Conservation (phyloP, 495 filamentous ascomycete species). For the Hypomontagnella monticulosa region DNA sequence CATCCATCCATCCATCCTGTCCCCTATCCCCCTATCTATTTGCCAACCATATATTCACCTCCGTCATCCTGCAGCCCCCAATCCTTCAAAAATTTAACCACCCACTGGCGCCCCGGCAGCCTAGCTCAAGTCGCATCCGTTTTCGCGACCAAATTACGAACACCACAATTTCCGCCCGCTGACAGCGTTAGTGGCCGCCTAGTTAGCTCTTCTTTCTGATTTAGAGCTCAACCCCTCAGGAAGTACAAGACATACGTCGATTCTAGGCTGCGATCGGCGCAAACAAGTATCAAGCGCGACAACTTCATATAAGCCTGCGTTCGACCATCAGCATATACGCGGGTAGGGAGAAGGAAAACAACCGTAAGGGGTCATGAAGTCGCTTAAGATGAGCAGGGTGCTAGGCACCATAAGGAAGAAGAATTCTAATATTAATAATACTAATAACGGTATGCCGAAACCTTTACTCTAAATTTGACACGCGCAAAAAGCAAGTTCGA, state of each 20-base stretch:
- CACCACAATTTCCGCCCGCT: not conserved
- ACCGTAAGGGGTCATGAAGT: slow-evolving; percentile 52
- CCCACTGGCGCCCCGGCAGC: not conserved
- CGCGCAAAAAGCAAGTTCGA: not conserved
- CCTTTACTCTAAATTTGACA: slow-evolving; percentile 2
- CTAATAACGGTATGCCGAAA: slow-evolving; percentile 46
- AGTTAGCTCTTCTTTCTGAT: not conserved
- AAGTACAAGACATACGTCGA: not conserved
- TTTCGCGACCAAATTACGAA: slow-evolving; percentile 9
- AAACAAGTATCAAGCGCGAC: not conserved
- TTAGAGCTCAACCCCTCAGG: not conserved
- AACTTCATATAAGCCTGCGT: not conserved
- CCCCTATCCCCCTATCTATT: too few relatives aligned
- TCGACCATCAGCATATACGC: slow-evolving; percentile 16
- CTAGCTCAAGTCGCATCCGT: slow-evolving; percentile 9
- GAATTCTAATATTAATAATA: slow-evolving; percentile 21
- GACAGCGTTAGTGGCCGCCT: not conserved
- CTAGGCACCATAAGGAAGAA: slow-evolving; percentile 61
- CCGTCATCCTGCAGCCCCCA: slow-evolving; percentile 32
- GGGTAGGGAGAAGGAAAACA: slow-evolving; percentile 10
- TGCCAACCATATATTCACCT: slow-evolving; percentile 19
- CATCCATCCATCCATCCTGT: slow-evolving; percentile 19
- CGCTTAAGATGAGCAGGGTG: slow-evolving; percentile 64
- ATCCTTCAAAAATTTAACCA: slow-evolving; percentile 11
- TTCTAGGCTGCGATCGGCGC: slow-evolving; percentile 8